These are phyloP conservation scores for Coemansia sp. DNA, from an alignment of 192 early-diverging fungal species.

Conservation along the genomic window DNA sequence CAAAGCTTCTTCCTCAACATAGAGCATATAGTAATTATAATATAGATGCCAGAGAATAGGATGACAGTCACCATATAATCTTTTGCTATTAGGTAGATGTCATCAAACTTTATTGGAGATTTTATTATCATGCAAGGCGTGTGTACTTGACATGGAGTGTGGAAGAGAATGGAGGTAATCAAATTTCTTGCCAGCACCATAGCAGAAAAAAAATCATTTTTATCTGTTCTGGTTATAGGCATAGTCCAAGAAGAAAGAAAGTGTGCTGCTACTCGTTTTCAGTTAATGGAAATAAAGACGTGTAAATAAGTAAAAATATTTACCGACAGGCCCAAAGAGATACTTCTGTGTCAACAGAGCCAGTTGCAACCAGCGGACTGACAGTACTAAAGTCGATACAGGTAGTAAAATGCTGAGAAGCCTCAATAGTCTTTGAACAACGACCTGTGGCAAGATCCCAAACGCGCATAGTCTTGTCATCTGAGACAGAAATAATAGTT, in stretches of 20 bases:
- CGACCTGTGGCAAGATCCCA: constrained; percentile 88
- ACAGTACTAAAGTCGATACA: constrained; percentile 71
- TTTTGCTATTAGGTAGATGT: background rate
- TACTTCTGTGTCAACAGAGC: constrained; percentile 77
- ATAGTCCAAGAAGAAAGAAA: background rate
- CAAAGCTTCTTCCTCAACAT: background rate
- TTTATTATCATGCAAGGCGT: background rate
- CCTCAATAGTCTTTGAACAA: constrained; percentile 80
- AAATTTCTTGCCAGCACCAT: background rate
- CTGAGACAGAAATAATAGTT: constrained; percentile 76
- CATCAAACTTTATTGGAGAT: background rate
- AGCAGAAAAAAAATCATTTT: background rate
- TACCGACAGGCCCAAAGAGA: constrained; percentile 74
- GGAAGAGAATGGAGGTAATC: background rate
- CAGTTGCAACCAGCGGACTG: constrained; percentile 78
- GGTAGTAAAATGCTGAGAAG: constrained; percentile 87
- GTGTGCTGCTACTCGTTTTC: no score
- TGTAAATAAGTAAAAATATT: background rate
- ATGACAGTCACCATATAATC: background rate
- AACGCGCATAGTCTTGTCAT: constrained; percentile 87
- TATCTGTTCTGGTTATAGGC: background rate
- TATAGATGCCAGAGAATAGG: background rate
- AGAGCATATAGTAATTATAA: background rate
- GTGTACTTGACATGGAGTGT: background rate
- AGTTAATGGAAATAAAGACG: background rate